Base-by-base conservation (phyloP, 2,329 filamentous ascomycete species). In the Penicillium sp. region DNA sequence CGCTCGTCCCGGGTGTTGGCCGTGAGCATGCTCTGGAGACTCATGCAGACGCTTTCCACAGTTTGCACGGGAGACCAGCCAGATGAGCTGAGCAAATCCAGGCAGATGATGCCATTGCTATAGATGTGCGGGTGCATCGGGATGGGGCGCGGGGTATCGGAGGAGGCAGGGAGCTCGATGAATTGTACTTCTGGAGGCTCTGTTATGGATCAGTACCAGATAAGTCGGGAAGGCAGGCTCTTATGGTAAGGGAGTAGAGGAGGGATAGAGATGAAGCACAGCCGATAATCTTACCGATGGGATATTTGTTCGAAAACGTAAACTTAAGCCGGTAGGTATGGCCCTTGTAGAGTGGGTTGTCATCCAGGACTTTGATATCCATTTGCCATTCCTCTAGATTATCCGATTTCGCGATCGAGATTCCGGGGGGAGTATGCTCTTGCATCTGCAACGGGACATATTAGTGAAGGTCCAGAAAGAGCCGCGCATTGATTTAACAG, bases 71-170 rank as follows among this genome's bases (percentile, higher is more conserved):
- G 93, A 33, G 86, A 93, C 93, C 93, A 98, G 41, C 93, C 93
- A 49, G 88, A 83, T 7, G 79, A 75, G 36, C 88, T 88, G 7
- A 98, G 81, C 1, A 98, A 79, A 57, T 98, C 93, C 33, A 98
- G 84, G 60, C 93, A 98, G 62, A 98, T 98, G 65, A 97, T 95
- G 56, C 93, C 93, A 67, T 98, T 98, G 56, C 86, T 93, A 73
- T 98, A 98, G 67, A 98, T 87, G 71, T 98, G 93, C 3, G 93
- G 93, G 60, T 98, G 93, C 65, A 95, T 90, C 1, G 93, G 93
- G 57, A 98, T 90, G 2, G 75, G 71, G 28, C 78, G 76, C 27
- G 67, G 64, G 1, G 69, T 63, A 5, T 59, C 56, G 20, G 64
- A 56, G 7, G 60, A 48, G 16, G 41, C 35, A 21, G 79, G 65